A percentile compares a stretch with the other conserved stretches of the same genome.
Evolutionary conservation across 257 asterid species (phyloP).

Genomic region (Solanum commersonii): DNA sequence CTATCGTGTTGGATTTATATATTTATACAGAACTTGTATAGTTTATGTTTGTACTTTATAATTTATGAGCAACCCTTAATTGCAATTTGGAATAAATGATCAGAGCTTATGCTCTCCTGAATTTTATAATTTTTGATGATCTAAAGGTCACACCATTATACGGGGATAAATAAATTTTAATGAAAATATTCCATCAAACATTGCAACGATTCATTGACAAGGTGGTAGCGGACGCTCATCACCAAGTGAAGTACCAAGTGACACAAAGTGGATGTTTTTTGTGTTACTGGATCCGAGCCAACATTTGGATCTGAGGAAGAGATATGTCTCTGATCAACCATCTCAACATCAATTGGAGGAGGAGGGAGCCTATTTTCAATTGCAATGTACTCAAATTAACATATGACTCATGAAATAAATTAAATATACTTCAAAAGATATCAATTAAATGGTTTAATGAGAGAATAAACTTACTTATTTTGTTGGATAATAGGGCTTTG

Average conservation of each 20-base stretch:
- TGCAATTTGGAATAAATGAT: too few species aligned
- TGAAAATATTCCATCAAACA: too few species aligned
- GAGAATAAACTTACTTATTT: neutral
- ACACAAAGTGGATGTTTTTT: neutral
- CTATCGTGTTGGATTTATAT: too few species aligned
- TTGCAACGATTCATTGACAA: neutral
- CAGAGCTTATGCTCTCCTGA: too few species aligned
- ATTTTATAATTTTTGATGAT: too few species aligned
- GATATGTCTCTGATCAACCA: neutral
- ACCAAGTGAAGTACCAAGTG: neutral
- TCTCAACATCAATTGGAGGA: neutral
- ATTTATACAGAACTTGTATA: too few species aligned
- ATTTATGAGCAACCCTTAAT: too few species aligned
- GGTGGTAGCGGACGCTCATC: neutral
- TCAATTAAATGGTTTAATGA: neutral
- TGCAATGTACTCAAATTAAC: neutral
- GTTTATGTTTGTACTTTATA: too few species aligned
- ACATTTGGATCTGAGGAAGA: neutral
- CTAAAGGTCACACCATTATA: too few species aligned
- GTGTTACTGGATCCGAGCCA: neutral
- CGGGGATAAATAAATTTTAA: too few species aligned
- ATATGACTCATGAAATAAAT: neutral
- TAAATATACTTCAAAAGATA: neutral
- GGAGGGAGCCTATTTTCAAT: neutral
- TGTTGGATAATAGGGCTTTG: neutral